Evolutionary conservation across 495 filamentous ascomycete genomes (phyloP), one percentile per base, ranked within the genome.

Genomic region (Talaromyces ruber): DNA sequence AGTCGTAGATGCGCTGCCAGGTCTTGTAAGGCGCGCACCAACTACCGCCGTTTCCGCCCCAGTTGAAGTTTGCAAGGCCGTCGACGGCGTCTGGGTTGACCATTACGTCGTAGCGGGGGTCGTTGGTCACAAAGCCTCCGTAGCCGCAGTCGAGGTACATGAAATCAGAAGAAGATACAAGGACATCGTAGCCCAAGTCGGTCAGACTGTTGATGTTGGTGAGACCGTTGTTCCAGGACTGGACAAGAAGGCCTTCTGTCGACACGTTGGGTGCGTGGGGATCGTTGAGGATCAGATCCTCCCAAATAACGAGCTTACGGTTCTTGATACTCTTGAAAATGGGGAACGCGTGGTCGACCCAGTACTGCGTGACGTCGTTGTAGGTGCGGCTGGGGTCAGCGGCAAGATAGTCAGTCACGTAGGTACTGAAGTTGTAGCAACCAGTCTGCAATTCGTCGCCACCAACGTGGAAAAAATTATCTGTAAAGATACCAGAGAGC

Each of bases 1-100:
- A 84, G 71, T 82, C 79, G 71, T 84, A 84, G 70, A 84, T 82
- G 18, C 82, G 79, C 64, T 84, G 82, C 82, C 82, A 84, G 64
- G 80, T 81, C 66, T 84, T 84, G 72, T 84, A 84, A 0, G 82
- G 82, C 0, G 75, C 80, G 64, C 82, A 84, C 82, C 82, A 84
- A 62, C 74, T 78, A n/a, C 81, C 82, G 21, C 82, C 82, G 59
- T 66, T 67, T 63, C 78, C 82, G 43, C 72, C 74, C 62, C 76
- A 84, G 73, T 84, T 84, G 73, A 83, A 82, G 67, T 70, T 82
- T 3, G 76, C 72, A 28, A 65, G 68, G 43, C 66, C 62, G 21
- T n/a, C n/a, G 32, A 26, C 55, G 3, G 68, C 67, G 62, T 74
- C 73, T 0, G 79, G 78, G 68, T 83, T 83, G 25, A 63, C 62